phyloP scores from a whole-genome alignment of 768 basidiomycete species.

The Panaeolus cyanescens region DNA sequence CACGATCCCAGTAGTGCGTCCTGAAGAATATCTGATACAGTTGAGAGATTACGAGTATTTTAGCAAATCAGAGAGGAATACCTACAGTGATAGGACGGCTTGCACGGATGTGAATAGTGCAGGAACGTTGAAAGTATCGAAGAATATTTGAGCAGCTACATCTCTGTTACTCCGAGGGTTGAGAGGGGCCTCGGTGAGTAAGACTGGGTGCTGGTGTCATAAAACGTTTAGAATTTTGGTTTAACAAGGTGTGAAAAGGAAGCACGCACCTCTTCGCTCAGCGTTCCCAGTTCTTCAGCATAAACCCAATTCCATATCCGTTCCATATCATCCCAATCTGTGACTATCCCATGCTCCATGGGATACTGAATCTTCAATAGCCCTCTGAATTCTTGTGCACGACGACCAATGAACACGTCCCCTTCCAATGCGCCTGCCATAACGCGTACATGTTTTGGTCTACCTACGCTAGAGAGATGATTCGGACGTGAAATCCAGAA shows the following conservation, averaged over 20 bases:
- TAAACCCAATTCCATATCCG: constrained; percentile 99
- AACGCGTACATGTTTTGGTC: constrained; percentile 96
- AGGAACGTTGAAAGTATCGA: constrained; percentile 99
- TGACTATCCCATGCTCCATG: constrained; percentile 98
- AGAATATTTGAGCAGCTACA: constrained; percentile 97
- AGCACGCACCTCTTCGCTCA: constrained; percentile 89
- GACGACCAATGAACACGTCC: constrained; percentile 93
- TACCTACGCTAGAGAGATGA: constrained; percentile 70
- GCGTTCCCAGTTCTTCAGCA: constrained; percentile 90
- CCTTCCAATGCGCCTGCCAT: constrained; percentile 98
- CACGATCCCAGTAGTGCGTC: constrained; percentile 98
- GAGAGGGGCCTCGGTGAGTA: constrained; percentile 95
- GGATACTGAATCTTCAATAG: constrained; percentile 98
- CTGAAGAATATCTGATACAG: constrained; percentile 85
- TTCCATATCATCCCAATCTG: constrained; percentile 99
- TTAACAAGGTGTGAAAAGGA: constrained; percentile 12
- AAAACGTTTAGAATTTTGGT: constrained; percentile 16
- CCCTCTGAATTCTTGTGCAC: constrained; percentile 94
- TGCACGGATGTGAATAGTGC: constrained; percentile 96
- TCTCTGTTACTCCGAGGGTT: constrained; percentile 97
- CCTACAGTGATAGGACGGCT: constrained; percentile 93
- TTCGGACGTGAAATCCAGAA: constrained; percentile 21
- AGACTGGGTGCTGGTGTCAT: constrained; percentile 82
- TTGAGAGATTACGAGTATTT: constrained; percentile 11
- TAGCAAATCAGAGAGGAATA: constrained; percentile 13